Base-by-base conservation (phyloP, 2,329 filamentous ascomycete species). In the Westerdykella aurantiaca region DNA sequence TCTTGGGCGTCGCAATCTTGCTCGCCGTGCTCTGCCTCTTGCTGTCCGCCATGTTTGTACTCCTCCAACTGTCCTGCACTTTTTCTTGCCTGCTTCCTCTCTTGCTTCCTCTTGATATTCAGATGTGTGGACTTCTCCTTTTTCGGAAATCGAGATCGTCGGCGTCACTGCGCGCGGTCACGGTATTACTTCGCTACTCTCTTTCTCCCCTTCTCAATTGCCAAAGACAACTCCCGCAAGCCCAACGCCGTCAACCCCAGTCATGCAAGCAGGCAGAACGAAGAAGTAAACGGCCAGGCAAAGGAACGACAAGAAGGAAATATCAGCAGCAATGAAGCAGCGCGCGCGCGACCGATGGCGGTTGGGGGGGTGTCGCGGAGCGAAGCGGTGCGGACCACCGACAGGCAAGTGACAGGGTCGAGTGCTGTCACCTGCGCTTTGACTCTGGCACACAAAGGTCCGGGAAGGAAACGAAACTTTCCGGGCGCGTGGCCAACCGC, bases 11-110 rank as follows among this genome's bases (percentile, higher is more conserved):
- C 41, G 73, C 75, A 47, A 75, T 69, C 69, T 77, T 81, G 34
- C 70, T 73, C 52, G 71, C 72, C 46, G 72, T 64, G 60, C 71
- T 74, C 60, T 78, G 76, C 55, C 78, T 75, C 70, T 82, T 82
- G 49, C 63, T 73, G 57, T 82, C 78, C 38, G 78, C 74, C 78
- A 80, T 80, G 46, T 29, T 52, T 35, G 41, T 40, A 47, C 37
- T 13, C 14, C 34, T 45, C 41, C 39, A 42, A 44, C 34, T 23
- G 13, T 10, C 42, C 22, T 6, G 16, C 71, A 52, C 74, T 73
- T 68, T 78, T 79, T 42, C 64, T 71, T 55, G 79, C 75, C 31
- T 74, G 69, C 72, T 75, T 76, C 38, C 7, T 37, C 40, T 42
- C 33, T 9, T n/a, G 12, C 42, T 17, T 16, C 43, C 25, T 29